Percentiles rank a stretch among this genome's conserved stretches.
Evolutionary conservation across 1,139 yeast species (phyloP).

Genomic region (Torulaspora globosa): DNA sequence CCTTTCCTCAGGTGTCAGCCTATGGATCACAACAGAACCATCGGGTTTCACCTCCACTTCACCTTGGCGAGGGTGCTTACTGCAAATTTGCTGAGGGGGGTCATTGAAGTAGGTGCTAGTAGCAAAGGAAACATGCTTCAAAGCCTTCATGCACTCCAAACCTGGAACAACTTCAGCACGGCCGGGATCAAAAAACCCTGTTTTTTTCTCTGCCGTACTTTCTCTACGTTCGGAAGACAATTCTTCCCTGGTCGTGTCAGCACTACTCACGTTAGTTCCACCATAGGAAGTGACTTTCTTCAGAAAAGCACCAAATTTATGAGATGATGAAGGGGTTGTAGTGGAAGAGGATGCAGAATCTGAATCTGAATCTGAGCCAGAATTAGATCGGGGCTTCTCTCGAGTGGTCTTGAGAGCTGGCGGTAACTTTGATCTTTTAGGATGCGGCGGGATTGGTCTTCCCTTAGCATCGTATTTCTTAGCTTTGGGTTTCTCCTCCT

Average conservation of each 20-base stretch:
- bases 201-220: not conserved
- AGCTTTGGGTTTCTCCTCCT: not conserved
- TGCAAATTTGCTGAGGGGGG: conserved; percentile 69
- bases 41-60: conserved; percentile 62
- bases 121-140: conserved; percentile 70
- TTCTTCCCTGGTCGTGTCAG: conserved; percentile 13
- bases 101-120: conserved; percentile 66
- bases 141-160: conserved; percentile 42
- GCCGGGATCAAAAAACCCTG: conserved; percentile 17
- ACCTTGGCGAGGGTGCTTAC: conserved; percentile 61
- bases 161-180: conserved; percentile 38
- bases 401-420: conserved; percentile 40
- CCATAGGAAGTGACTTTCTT: conserved; percentile 34
- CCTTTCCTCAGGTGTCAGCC: conserved; percentile 59
- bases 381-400: conserved; percentile 4
- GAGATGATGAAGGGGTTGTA: conserved; percentile 21
- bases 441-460: conserved; percentile 48
- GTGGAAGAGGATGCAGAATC: conserved; percentile 8
- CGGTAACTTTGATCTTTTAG: conserved; percentile 44
- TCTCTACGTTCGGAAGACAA: conserved; percentile 5
- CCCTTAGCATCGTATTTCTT: conserved; percentile 38
- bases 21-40: conserved; percentile 59
- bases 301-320: conserved; percentile 34
- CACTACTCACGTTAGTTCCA: conserved; percentile 9
- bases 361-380: conserved; percentile 23